Percentiles rank a stretch among this genome's conserved stretches.
phyloP scores from a whole-genome alignment of 768 basidiomycete genomes.

The Lentinus brumalis region DNA sequence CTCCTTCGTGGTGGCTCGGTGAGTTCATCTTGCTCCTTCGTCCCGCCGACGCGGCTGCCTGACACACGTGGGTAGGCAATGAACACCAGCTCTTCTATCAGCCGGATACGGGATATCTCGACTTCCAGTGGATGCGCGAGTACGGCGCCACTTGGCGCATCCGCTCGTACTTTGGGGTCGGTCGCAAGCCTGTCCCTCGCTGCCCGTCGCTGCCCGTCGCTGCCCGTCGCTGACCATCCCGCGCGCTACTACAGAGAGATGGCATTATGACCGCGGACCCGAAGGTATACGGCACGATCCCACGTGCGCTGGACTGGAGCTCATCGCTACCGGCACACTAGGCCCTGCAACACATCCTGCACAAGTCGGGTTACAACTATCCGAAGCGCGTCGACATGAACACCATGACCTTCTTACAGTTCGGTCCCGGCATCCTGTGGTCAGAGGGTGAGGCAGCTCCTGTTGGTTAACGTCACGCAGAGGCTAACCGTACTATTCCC shows the following conservation, averaged over 20 bases:
- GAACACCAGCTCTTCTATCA: slow-evolving; percentile 7
- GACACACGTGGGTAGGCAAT: slow-evolving; percentile 2
- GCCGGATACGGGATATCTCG: slow-evolving; percentile 22
- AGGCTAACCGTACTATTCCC: background rate
- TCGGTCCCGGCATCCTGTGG: slow-evolving; percentile 9
- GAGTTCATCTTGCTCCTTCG: background rate
- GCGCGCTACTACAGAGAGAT: background rate
- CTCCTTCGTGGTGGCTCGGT: background rate
- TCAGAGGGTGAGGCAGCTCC: background rate
- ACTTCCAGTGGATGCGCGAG: slow-evolving; percentile 20
- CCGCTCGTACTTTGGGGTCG: slow-evolving; percentile 21
- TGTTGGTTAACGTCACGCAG: too few species aligned
- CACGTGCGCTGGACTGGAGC: background rate
- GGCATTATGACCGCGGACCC: slow-evolving; percentile 11
- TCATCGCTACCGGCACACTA: background rate
- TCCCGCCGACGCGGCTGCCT: too few species aligned
- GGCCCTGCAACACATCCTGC: slow-evolving; percentile 29
- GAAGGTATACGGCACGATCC: background rate
- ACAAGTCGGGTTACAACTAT: slow-evolving; percentile 30
- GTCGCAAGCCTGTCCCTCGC: background rate
- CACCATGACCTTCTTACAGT: background rate
- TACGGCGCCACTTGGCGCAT: slow-evolving; percentile 21
- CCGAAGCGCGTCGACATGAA: slow-evolving; percentile 17
- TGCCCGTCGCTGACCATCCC: too few species aligned
- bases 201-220: too few species aligned